Evolutionary conservation across 1,284 basidiomycete species (phyloP).

Genomic region (Rhodotorula sp.): DNA sequence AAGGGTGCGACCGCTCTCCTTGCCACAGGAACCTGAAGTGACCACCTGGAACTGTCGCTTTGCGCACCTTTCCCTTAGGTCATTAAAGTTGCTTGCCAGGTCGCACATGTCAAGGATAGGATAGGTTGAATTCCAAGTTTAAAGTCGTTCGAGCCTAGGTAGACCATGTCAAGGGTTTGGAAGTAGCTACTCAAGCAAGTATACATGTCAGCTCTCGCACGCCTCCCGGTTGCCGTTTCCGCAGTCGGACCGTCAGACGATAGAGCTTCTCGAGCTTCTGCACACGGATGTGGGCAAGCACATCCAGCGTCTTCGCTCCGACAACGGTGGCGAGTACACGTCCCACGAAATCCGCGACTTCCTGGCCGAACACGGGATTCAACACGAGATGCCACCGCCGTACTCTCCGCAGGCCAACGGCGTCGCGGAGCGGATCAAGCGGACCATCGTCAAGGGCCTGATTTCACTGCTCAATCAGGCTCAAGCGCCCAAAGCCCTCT

Average conservation of each 20-base stretch:
- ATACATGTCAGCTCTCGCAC: background rate
- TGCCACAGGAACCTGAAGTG: background rate
- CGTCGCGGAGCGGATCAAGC: slow-evolving; percentile 45
- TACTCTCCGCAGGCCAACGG: too few relatives aligned
- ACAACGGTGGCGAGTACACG: too few relatives aligned
- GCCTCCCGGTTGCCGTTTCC: slow-evolving; percentile 15
- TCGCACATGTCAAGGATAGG: background rate
- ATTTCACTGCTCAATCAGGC: too few relatives aligned
- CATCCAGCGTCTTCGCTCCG: too few relatives aligned
- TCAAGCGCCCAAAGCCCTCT: too few relatives aligned
- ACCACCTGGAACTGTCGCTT: background rate
- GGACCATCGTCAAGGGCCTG: slow-evolving; percentile 43
- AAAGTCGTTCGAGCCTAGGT: too few relatives aligned
- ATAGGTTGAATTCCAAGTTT: too few relatives aligned
- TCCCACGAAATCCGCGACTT: slow-evolving; percentile 42
- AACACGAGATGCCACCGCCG: too few relatives aligned
- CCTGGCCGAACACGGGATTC: too few relatives aligned
- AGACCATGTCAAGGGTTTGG: background rate
- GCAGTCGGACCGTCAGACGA: background rate
- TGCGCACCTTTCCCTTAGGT: background rate
- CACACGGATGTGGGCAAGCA: too few relatives aligned
- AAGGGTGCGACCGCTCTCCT: background rate
- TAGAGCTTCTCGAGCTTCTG: slow-evolving; percentile 27
- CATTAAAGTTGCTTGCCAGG: background rate
- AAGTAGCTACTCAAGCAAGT: background rate